A percentile compares a stretch with the other conserved stretches of the same genome.
phyloP scores from a whole-genome alignment of 768 basidiomycete genomes.

The Calocera viscosa region DNA sequence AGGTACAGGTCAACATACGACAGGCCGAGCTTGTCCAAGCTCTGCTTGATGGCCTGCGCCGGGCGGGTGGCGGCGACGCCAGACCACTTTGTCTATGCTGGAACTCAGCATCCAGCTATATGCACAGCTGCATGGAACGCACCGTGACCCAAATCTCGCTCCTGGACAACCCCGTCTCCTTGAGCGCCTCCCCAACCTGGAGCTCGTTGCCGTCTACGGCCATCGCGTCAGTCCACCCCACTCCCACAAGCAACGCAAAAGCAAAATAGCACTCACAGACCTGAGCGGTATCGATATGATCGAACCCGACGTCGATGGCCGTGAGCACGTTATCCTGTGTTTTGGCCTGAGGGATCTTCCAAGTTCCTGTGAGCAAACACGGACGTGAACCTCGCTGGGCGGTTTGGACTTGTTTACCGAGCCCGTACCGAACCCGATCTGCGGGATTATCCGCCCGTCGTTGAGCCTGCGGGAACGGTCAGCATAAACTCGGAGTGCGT shows the following conservation, averaged over 20 bases:
- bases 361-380: constrained; percentile 19
- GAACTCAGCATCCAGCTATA: too few species aligned
- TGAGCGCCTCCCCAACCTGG: constrained; percentile 30
- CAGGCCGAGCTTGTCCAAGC: constrained; percentile 47
- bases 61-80: not conserved
- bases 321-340: constrained; percentile 21
- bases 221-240: constrained; percentile 33
- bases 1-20: constrained; percentile 58
- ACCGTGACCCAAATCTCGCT: constrained; percentile 28
- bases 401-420: constrained; percentile 9
- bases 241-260: not conserved
- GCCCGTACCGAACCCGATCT: constrained; percentile 20
- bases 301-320: constrained; percentile 23
- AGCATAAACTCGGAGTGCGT: not conserved
- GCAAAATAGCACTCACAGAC: constrained; percentile 9
- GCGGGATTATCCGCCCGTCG: constrained; percentile 25
- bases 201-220: constrained; percentile 34
- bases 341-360: constrained; percentile 22
- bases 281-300: constrained; percentile 25
- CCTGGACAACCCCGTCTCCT: constrained; percentile 28
- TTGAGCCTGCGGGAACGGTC: constrained; percentile 18
- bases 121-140: not conserved
- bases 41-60: constrained; percentile 34
- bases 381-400: constrained; percentile 6
- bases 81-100: constrained; percentile 18